phyloP scores from a whole-genome alignment of 768 basidiomycete species.

The Amanita pseudoporphyria region DNA sequence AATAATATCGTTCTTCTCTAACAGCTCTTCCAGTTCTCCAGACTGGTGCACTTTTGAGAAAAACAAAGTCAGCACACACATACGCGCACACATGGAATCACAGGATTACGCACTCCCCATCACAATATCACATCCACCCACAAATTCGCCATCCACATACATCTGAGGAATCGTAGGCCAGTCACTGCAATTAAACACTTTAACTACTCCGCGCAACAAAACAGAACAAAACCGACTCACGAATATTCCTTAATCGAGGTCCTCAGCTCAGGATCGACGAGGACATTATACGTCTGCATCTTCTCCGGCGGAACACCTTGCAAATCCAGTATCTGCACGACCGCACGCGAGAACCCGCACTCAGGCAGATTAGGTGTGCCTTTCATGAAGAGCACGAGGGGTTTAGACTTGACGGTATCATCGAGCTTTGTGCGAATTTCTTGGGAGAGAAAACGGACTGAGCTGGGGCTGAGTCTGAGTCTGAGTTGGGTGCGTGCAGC shows the following conservation, averaged over 20 bases:
- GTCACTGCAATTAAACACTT: conserved; percentile 43
- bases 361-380: conserved; percentile 80
- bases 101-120: conserved; percentile 60
- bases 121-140: conserved; percentile 95
- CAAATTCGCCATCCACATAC: conserved; percentile 90
- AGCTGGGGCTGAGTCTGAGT: conserved; percentile 2
- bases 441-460: conserved; percentile 47
- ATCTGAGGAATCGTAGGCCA: conserved; percentile 98
- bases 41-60: conserved; percentile 88
- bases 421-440: conserved; percentile 58
- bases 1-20: conserved; percentile 64
- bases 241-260: conserved; percentile 92
- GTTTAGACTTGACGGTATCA: conserved; percentile 61
- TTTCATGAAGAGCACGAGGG: conserved; percentile 98
- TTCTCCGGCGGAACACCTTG: conserved; percentile 76
- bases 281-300: conserved; percentile 82
- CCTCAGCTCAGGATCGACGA: conserved; percentile 79
- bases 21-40: conserved; percentile 80
- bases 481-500: conserved; percentile 14
- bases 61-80: conserved; percentile 3
- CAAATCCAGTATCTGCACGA: conserved; percentile 80
- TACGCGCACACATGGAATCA: neutral
- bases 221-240: conserved; percentile 39
- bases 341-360: conserved; percentile 95
- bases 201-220: neutral